phyloP scores from a whole-genome alignment of 1,284 basidiomycete species.

The Stereum hirsutum region DNA sequence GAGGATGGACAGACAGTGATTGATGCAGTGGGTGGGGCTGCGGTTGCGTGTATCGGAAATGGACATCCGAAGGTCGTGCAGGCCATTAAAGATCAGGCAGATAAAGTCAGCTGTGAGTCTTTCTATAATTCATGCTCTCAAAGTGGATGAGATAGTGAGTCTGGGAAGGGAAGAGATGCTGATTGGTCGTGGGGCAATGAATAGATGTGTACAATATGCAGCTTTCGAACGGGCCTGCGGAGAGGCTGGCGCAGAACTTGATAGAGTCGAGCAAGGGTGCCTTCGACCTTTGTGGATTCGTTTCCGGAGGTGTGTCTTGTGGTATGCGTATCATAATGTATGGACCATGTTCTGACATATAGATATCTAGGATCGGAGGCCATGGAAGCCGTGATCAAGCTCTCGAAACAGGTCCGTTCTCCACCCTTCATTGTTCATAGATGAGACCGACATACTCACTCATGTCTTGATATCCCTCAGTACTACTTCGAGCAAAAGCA shows the following conservation, averaged over 20 bases:
- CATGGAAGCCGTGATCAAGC: conserved; percentile 75
- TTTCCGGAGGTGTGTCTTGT: conserved; percentile 51
- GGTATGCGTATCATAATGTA: not conserved
- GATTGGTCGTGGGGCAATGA: not conserved
- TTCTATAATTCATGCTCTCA: no score
- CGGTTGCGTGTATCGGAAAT: conserved; percentile 73
- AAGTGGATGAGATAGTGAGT: no score
- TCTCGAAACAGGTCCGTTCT: conserved; percentile 57
- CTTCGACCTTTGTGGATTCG: conserved; percentile 59
- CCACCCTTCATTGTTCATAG: not conserved
- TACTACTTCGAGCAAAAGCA: conserved; percentile 67
- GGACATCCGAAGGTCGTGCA: conserved; percentile 61
- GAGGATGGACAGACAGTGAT: conserved; percentile 59
- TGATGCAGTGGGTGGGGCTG: conserved; percentile 78
- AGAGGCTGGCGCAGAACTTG: conserved; percentile 59
- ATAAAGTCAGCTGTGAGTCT: conserved; percentile 61
- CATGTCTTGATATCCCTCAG: conserved; percentile 26
- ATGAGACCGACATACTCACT: not conserved
- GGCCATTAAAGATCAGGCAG: conserved; percentile 71
- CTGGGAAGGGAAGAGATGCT: not conserved
- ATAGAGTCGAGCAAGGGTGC: conserved; percentile 60
- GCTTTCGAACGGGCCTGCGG: conserved; percentile 68
- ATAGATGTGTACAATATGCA: conserved; percentile 79
- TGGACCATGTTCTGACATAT: conserved; percentile 4
- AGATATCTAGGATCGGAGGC: conserved; percentile 63